These are phyloP conservation scores for Arthrobotrys conoides DNA, from an alignment of 2,329 filamentous ascomycete genomes.

Conservation along the genomic window DNA sequence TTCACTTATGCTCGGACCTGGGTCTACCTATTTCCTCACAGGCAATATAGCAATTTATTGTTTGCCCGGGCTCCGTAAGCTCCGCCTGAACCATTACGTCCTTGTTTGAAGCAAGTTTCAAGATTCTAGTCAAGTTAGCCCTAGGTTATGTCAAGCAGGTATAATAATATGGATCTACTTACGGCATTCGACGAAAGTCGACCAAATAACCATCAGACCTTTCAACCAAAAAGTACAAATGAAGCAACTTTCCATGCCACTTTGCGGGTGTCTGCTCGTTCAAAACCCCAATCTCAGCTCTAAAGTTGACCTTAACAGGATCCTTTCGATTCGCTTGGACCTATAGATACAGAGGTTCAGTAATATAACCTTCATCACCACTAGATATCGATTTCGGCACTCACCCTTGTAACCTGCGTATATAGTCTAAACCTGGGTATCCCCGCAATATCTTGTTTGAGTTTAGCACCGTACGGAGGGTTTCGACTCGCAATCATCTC, in stretches of 20 bases:
- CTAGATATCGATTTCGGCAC: background rate
- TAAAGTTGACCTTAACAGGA: slow-evolving; percentile 74
- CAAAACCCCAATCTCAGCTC: slow-evolving; percentile 77
- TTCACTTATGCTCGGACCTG: background rate
- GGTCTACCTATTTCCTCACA: slow-evolving; percentile 85
- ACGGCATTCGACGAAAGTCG: slow-evolving; percentile 77
- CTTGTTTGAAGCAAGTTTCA: slow-evolving; percentile 75
- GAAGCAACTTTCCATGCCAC: slow-evolving; percentile 77
- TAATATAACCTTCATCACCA: background rate
- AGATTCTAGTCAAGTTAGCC: slow-evolving; percentile 73
- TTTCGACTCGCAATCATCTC: slow-evolving; percentile 83
- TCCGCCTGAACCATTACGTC: slow-evolving; percentile 74
- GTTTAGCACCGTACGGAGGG: slow-evolving; percentile 82
- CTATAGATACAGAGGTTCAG: slow-evolving; percentile 62
- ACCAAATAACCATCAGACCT: slow-evolving; percentile 78
- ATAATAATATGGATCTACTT: slow-evolving; percentile 31
- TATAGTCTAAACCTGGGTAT: slow-evolving; percentile 79
- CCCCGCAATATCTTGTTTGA: slow-evolving; percentile 75
- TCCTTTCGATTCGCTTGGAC: slow-evolving; percentile 67
- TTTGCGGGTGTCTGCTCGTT: slow-evolving; percentile 75
- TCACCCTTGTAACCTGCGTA: slow-evolving; percentile 70
- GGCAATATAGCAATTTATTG: slow-evolving; percentile 78
- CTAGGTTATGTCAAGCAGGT: slow-evolving; percentile 36
- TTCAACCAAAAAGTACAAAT: slow-evolving; percentile 81
- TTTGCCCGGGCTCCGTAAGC: slow-evolving; percentile 72